Percentiles rank a stretch among this genome's conserved stretches.
Evolutionary conservation across 83 land plant genomes (phyloP).

Genomic region (Larix sibirica): DNA sequence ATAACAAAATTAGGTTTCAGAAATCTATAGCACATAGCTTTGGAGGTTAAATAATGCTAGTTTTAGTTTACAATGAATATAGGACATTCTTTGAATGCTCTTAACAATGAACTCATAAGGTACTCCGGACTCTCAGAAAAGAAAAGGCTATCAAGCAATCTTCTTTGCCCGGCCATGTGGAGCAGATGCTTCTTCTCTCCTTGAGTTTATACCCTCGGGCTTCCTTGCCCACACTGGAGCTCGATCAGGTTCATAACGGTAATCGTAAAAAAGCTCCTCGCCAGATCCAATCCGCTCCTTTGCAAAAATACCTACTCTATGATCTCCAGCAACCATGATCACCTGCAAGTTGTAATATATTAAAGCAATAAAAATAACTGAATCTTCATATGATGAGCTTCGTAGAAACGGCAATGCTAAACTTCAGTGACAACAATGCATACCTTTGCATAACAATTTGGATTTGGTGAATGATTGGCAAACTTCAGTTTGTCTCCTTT

Average conservation of each 20-base stretch:
- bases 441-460: too few relatives aligned
- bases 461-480: too few relatives aligned
- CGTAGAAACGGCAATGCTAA: not conserved
- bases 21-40: too few relatives aligned
- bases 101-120: too few relatives aligned
- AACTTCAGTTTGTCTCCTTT: constrained; percentile 97
- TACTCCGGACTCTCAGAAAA: not conserved
- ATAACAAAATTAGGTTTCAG: too few relatives aligned
- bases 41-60: too few relatives aligned
- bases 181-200: constrained; percentile 54
- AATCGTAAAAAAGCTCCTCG: constrained; percentile 94
- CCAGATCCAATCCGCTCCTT: constrained; percentile 88
- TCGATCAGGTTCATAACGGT: constrained; percentile 85
- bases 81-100: too few relatives aligned
- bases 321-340: constrained; percentile 95
- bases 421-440: constrained; percentile 3
- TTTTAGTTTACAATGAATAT: too few relatives aligned
- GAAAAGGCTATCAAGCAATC: constrained; percentile 30
- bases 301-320: constrained; percentile 95
- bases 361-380: not conserved
- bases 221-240: constrained; percentile 88
- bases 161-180: constrained; percentile 75
- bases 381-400: not conserved
- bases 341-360: constrained; percentile 51
- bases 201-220: constrained; percentile 62